Evolutionary conservation across 176 grass and related monocot species (phyloP).

Genomic region (Cymbopogon citratus): DNA sequence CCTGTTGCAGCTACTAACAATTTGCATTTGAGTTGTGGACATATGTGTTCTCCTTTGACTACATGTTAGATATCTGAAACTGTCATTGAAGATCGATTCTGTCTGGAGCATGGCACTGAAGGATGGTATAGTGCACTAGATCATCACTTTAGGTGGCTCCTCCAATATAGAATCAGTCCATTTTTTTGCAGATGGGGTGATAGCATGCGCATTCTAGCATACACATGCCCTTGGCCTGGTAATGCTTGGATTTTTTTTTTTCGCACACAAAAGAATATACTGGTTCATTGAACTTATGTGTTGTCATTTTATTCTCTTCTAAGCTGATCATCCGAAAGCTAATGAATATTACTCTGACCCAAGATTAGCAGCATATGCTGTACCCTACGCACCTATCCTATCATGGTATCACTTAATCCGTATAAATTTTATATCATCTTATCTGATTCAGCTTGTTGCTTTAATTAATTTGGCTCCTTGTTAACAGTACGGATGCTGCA

Average conservation of each 20-base stretch:
- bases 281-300: slow-evolving; percentile 17
- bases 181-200: slow-evolving; percentile 99
- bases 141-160: slow-evolving; percentile 88
- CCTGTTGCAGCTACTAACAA: slow-evolving; percentile 1
- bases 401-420: slow-evolving; percentile 55
- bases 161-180: slow-evolving; percentile 93
- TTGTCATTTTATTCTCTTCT: slow-evolving; percentile 25
- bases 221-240: slow-evolving; percentile 99
- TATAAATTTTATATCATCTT: slow-evolving; percentile 18
- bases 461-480: slow-evolving; percentile 20
- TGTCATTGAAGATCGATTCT: slow-evolving; percentile 96
- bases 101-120: slow-evolving; percentile 84
- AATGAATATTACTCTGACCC: slow-evolving; percentile 91
- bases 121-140: slow-evolving; percentile 88
- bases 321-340: slow-evolving; percentile 94
- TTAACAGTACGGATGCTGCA: slow-evolving; percentile 65
- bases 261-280: slow-evolving; percentile 9
- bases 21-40: background rate
- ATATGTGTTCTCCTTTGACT: slow-evolving; percentile 46
- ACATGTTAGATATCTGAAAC: slow-evolving; percentile 81
- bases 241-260: slow-evolving; percentile 1
- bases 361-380: slow-evolving; percentile 96
- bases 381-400: slow-evolving; percentile 90
- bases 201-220: slow-evolving; percentile 91
- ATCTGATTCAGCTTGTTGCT: slow-evolving; percentile 3